Percentiles rank a stretch among this genome's conserved stretches.
These are phyloP conservation scores for Trichoderma lentiforme DNA, from an alignment of 2,329 filamentous ascomycete genomes.

Conservation along the genomic window DNA sequence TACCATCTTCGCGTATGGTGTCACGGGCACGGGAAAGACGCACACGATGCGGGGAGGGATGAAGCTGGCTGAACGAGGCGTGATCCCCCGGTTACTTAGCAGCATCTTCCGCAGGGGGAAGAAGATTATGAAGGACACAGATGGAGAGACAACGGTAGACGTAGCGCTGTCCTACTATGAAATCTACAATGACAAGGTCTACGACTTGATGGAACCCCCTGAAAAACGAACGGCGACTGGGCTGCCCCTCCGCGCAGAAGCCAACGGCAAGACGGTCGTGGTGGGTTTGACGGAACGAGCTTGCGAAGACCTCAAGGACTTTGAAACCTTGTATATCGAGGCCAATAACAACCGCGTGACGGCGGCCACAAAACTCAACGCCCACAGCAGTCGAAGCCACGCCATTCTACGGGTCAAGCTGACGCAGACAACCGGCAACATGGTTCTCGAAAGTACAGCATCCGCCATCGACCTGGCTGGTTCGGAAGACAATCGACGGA, in stretches of 20 bases:
- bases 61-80: constrained; percentile 78
- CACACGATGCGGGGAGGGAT: constrained; percentile 94
- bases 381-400: constrained; percentile 84
- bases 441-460: constrained; percentile 73
- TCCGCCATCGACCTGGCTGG: constrained; percentile 94
- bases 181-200: constrained; percentile 96
- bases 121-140: constrained; percentile 78
- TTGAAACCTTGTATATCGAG: constrained; percentile 85
- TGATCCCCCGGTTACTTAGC: constrained; percentile 82
- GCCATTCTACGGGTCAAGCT: constrained; percentile 89
- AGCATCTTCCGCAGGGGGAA: constrained; percentile 80
- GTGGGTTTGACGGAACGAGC: constrained; percentile 79
- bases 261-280: constrained; percentile 81
- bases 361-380: constrained; percentile 87
- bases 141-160: constrained; percentile 65
- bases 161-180: constrained; percentile 90
- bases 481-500: constrained; percentile 91
- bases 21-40: constrained; percentile 91
- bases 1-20: constrained; percentile 89
- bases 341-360: constrained; percentile 89
- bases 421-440: constrained; percentile 67
- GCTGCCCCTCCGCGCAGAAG: constrained; percentile 78
- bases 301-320: constrained; percentile 83
- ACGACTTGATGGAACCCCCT: constrained; percentile 80
- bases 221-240: constrained; percentile 83